Evolutionary conservation across 805 yeast genomes (phyloP).

Genomic region (Peterozyma toletana): DNA sequence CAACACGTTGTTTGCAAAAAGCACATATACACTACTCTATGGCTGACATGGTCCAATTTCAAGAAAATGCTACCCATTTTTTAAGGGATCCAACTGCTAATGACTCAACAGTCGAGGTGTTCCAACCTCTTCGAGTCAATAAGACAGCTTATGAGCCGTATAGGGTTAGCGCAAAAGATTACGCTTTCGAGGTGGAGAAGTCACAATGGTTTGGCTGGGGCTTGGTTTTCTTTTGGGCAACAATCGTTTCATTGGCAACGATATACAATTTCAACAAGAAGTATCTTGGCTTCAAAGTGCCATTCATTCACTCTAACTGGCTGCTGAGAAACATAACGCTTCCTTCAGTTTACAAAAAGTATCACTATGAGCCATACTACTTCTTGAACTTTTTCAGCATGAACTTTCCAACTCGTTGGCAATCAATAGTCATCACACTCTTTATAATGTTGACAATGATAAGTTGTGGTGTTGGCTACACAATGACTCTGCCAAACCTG

Average conservation of each 20-base stretch:
- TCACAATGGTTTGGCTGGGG: constrained; percentile 40
- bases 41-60: constrained; percentile 23
- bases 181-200: constrained; percentile 26
- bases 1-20: constrained; percentile 25
- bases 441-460: constrained; percentile 24
- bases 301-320: not conserved
- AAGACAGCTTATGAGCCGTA: constrained; percentile 24
- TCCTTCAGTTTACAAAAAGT: constrained; percentile 1
- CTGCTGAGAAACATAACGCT: constrained; percentile 5
- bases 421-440: constrained; percentile 19
- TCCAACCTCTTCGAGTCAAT: constrained; percentile 26
- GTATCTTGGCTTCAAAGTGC: constrained; percentile 9
- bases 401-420: constrained; percentile 13
- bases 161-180: constrained; percentile 26
- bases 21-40: constrained; percentile 25
- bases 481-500: constrained; percentile 29
- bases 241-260: constrained; percentile 23
- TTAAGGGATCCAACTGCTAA: constrained; percentile 19
- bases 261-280: constrained; percentile 16
- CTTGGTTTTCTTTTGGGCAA: constrained; percentile 32
- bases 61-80: constrained; percentile 26
- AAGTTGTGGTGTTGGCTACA: constrained; percentile 26
- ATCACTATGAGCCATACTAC: constrained; percentile 2
- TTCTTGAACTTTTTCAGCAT: constrained; percentile 2
- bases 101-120: constrained; percentile 17